Base-by-base conservation (phyloP, 257 asterid genomes). In the Misopates orontium region DNA sequence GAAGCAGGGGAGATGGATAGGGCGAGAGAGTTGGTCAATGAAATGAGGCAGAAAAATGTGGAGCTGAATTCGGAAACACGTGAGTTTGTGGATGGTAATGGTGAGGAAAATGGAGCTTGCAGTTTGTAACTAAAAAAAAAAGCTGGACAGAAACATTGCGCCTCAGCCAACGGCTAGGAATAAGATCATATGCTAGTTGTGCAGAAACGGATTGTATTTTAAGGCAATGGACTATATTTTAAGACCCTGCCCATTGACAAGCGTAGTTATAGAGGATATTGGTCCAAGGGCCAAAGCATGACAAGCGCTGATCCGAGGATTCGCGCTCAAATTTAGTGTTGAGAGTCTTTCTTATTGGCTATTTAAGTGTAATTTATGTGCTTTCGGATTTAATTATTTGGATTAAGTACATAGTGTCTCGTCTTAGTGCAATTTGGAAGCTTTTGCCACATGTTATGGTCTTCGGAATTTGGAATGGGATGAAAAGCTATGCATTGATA, bases 41-140 rank as follows among this genome's bases (percentile, higher is more conserved):
- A 71, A 21, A 80, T 86, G 84, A 66, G 44, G 68, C 45, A 40
- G 53, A 84, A 77, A 75, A 75, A 81, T 17, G 39, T 75, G 64
- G 66, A 58, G 40, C 54, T 82, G 2, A 80, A 75, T 70, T 67
- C 69, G 11, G 62, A 49, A 21, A 71, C 72, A 0, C 73, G 71
- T 32, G 89, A 78, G 71, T 61, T 73, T 59, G 6, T 76, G 72
- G 61, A 76, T 24, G 68, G 45, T 39, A 65, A 80, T 82, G 59
- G 81, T 28, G 80, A 83, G 61, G 25, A 65, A 8, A 75, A 74
- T 10, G 79, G 47, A 59, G 90, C 83, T 15, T 70, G 71, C 70
- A 40, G 57, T 59, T 60, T 83, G 42, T 36, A 36, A 36, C 65
- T 36, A 79, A 24, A 63, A 71, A 8, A 80, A 79, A 48, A 74